A percentile compares a stretch with the other conserved stretches of the same genome.
These are phyloP conservation scores for Hexamita inflata DNA, from an alignment of 208 protist genomes.

Conservation along the genomic window DNA sequence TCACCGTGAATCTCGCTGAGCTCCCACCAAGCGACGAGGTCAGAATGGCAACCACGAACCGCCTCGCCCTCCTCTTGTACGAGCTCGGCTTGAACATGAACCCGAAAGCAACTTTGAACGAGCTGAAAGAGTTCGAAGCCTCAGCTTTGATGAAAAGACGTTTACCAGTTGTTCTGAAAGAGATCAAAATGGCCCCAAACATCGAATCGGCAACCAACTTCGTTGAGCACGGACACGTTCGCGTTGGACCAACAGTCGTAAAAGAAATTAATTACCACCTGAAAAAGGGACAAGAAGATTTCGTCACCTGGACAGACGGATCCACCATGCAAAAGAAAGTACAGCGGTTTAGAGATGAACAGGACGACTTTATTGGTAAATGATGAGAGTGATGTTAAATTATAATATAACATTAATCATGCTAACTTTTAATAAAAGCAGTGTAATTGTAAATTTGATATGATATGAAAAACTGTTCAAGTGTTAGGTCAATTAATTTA, in stretches of 20 bases:
- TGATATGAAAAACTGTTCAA: no score
- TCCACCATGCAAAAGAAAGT: background rate
- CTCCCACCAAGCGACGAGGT: background rate
- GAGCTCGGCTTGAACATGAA: background rate
- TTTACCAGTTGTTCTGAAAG: background rate
- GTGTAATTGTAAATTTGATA: no score
- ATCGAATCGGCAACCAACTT: background rate
- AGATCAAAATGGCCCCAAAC: background rate
- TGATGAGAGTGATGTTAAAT: no score
- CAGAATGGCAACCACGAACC: background rate
- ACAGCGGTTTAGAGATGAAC: background rate
- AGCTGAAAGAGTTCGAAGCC: background rate
- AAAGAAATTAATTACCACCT: background rate
- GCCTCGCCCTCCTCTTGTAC: background rate
- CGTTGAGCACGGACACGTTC: slow-evolving; percentile 9
- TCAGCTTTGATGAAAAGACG: background rate
- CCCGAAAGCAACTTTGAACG: background rate
- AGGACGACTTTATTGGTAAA: background rate
- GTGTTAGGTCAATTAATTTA: no score
- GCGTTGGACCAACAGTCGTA: slow-evolving; percentile 13
- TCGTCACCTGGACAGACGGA: slow-evolving; percentile 14
- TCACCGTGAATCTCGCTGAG: background rate
- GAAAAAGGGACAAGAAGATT: background rate
- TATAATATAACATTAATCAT: no score
- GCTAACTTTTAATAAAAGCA: no score